A percentile compares a stretch with the other conserved stretches of the same genome.
These are phyloP conservation scores for Rosa chinensis DNA, from an alignment of 306 rosid genomes.

Conservation along the genomic window DNA sequence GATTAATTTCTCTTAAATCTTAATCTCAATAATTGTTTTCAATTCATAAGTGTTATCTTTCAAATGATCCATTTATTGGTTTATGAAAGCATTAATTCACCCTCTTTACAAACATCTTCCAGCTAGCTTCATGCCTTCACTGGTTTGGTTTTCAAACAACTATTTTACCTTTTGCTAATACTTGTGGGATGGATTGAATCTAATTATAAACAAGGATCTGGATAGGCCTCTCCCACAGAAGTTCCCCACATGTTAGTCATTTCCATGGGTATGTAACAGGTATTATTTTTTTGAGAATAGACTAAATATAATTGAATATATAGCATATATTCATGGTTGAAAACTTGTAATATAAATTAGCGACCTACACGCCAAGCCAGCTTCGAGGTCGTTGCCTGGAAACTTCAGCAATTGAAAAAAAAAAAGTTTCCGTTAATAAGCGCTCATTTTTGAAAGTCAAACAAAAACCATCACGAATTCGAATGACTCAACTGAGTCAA, in stretches of 20 bases:
- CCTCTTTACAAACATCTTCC: too few relatives aligned
- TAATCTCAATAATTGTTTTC: too few relatives aligned
- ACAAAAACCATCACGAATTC: not conserved
- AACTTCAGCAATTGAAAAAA: not conserved
- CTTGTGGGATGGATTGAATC: not conserved
- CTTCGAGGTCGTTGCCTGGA: not conserved
- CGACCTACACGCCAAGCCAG: not conserved
- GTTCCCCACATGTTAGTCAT: not conserved
- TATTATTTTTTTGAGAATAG: not conserved
- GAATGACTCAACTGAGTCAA: not conserved
- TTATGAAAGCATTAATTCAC: too few relatives aligned
- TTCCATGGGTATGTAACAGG: not conserved
- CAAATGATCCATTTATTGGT: too few relatives aligned
- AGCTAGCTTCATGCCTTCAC: too few relatives aligned
- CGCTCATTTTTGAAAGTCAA: slow-evolving; percentile 3
- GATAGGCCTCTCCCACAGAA: not conserved
- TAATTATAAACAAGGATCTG: not conserved
- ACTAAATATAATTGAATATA: not conserved
- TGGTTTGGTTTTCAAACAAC: not conserved
- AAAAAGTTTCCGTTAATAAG: not conserved
- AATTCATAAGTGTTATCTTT: too few relatives aligned
- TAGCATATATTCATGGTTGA: not conserved
- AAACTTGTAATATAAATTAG: not conserved
- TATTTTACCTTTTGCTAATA: not conserved
- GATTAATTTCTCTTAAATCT: too few relatives aligned